A percentile compares a stretch with the other conserved stretches of the same genome.
These are phyloP conservation scores for Thozetella sp. DNA, from an alignment of 495 filamentous ascomycete species.

Conservation along the genomic window DNA sequence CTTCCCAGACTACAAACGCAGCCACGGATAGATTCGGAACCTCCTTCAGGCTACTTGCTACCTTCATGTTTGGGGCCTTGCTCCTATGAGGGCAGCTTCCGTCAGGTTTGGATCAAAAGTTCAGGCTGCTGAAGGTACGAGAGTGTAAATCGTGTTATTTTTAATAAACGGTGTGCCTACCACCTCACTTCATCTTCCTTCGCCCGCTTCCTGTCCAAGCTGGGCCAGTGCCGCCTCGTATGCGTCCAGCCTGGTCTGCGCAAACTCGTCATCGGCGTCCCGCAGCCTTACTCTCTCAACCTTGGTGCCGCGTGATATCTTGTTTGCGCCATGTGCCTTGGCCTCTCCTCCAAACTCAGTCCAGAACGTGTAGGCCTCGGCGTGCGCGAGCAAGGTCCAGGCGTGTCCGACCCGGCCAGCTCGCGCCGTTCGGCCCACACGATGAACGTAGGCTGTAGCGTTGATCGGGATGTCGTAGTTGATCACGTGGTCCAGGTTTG, in stretches of 20 bases:
- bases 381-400: slow-evolving; percentile 78
- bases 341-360: slow-evolving; percentile 64
- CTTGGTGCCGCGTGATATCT: slow-evolving; percentile 13
- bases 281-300: slow-evolving; percentile 31
- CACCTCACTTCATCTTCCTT: slow-evolving; percentile 13
- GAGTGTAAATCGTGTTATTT: no score
- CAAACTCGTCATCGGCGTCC: slow-evolving; percentile 44
- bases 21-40: no score
- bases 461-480: slow-evolving; percentile 92
- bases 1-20: neutral
- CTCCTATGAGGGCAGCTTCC: neutral
- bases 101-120: no score
- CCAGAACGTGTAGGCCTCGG: slow-evolving; percentile 87
- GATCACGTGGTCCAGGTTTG: slow-evolving; percentile 77
- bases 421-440: slow-evolving; percentile 88
- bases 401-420: slow-evolving; percentile 77
- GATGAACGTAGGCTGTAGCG: slow-evolving; percentile 84
- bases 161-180: neutral
- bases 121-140: no score
- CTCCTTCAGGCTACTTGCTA: neutral
- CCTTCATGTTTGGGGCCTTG: neutral
- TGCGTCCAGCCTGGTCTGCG: slow-evolving; percentile 48
- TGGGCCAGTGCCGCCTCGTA: slow-evolving; percentile 62
- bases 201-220: slow-evolving; percentile 47
- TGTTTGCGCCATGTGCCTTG: slow-evolving; percentile 22